Evolutionary conservation across 805 yeast genomes (phyloP).

Genomic region (Candida suzukii): DNA sequence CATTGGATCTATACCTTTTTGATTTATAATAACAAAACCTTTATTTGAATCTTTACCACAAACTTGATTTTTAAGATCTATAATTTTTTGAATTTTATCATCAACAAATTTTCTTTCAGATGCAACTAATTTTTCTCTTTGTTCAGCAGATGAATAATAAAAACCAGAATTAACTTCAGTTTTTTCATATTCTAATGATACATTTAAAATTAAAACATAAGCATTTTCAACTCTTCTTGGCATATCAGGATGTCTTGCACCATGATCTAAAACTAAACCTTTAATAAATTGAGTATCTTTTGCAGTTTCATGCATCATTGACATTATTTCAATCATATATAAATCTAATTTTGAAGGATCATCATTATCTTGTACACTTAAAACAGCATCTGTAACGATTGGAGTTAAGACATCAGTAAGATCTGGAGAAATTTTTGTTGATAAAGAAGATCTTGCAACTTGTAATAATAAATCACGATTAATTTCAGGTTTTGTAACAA

Average conservation of each 20-base stretch:
- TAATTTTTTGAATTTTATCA: conserved; percentile 82
- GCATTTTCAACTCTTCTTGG: conserved; percentile 85
- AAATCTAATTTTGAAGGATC: conserved; percentile 53
- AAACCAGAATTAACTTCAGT: conserved; percentile 96
- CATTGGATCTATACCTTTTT: conserved; percentile 98
- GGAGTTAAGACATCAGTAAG: conserved; percentile 81
- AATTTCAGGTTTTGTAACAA: conserved; percentile 47
- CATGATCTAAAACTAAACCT: conserved; percentile 95
- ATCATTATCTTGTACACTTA: conserved; percentile 54
- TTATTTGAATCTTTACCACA: conserved; percentile 66
- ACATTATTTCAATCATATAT: conserved; percentile 97
- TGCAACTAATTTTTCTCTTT: conserved; percentile 89
- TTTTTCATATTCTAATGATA: conserved; percentile 93
- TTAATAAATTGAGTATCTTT: conserved; percentile 75
- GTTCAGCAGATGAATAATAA: conserved; percentile 91
- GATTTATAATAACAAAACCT: conserved; percentile 92
- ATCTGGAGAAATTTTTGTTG: conserved; percentile 78
- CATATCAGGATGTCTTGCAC: conserved; percentile 99
- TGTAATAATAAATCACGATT: conserved; percentile 86
- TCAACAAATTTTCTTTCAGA: conserved; percentile 93
- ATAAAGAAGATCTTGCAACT: conserved; percentile 83
- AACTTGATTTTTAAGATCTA: conserved; percentile 88
- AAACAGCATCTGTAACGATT: conserved; percentile 92
- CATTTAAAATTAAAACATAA: conserved; percentile 79
- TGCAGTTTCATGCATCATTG: conserved; percentile 91